Conservation (phyloP, 768 basidiomycete species). For the Leccinum sublutescens region DNA sequence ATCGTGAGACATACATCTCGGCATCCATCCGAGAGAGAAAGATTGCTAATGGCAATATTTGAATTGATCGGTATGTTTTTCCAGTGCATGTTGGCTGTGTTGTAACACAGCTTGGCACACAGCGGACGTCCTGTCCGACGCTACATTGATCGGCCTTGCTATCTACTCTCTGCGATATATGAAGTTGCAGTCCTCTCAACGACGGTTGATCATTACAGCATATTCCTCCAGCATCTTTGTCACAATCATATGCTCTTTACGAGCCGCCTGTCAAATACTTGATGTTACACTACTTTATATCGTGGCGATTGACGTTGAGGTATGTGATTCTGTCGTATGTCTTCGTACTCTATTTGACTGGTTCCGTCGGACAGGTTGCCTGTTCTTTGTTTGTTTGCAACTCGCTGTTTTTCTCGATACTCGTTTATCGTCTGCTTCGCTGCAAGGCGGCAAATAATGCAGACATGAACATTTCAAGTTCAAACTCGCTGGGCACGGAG, state of each 20-base stretch:
- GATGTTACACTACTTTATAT: background rate
- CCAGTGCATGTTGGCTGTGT: background rate
- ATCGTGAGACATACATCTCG: background rate
- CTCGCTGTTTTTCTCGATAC: slow-evolving; percentile 8
- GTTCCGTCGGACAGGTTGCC: slow-evolving; percentile 9
- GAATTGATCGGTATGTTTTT: slow-evolving; percentile 16
- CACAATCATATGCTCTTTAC: slow-evolving; percentile 4
- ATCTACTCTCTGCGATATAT: slow-evolving; percentile 6
- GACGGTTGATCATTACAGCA: slow-evolving; percentile 5
- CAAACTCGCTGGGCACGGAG: background rate
- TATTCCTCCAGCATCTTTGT: slow-evolving; percentile 12
- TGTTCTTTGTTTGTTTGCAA: slow-evolving; percentile 17
- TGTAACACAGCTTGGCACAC: background rate
- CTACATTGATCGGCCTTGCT: slow-evolving; percentile 10
- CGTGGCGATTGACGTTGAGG: slow-evolving; percentile 16
- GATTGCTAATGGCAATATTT: slow-evolving; percentile 3
- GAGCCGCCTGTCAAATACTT: slow-evolving; percentile 10
- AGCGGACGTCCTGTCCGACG: slow-evolving; percentile 25
- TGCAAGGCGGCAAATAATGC: background rate
- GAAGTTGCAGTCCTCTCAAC: slow-evolving; percentile 4
- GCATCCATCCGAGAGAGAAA: background rate
- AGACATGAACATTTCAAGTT: background rate
- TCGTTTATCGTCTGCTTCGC: slow-evolving; percentile 9
- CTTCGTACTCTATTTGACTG: slow-evolving; percentile 1
- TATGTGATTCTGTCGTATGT: background rate